Conservation (phyloP, 1,284 basidiomycete genomes). For the Phenoliferia sp. region DNA sequence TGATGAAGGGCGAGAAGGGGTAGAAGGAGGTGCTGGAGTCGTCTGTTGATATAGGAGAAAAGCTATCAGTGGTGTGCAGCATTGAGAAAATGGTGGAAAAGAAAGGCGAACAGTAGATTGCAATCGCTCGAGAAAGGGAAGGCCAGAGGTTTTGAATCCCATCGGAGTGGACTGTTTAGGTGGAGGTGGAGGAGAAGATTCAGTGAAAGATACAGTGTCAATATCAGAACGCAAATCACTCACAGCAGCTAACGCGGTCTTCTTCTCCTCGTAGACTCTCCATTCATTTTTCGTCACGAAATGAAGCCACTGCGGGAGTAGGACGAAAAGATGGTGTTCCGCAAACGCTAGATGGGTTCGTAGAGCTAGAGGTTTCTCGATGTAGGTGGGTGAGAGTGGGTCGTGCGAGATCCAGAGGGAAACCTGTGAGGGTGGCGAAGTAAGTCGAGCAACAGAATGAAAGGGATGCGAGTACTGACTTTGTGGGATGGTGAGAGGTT, state of each 20-base stretch:
- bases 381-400: constrained; percentile 6
- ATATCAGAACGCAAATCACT: not conserved
- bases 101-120: not conserved
- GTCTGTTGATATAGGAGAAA: not conserved
- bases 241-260: not conserved
- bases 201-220: not conserved
- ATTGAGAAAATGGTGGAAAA: not conserved
- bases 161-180: not conserved
- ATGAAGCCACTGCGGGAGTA: constrained; percentile 18
- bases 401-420: constrained; percentile 19
- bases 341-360: constrained; percentile 15
- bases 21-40: not conserved
- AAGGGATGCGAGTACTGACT: not conserved
- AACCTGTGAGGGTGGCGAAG: not conserved
- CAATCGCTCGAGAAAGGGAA: not conserved
- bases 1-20: not conserved
- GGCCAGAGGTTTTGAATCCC: not conserved
- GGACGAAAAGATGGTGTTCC: constrained; percentile 20
- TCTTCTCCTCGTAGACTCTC: not conserved
- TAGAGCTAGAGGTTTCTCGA: constrained; percentile 7
- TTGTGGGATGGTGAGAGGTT: constrained; percentile 15
- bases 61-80: not conserved
- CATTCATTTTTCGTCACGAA: constrained; percentile 6
- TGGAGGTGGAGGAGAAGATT: not conserved
- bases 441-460: not conserved